These are phyloP conservation scores for Salix dunnii DNA, from an alignment of 345 rosid genomes.

Conservation along the genomic window DNA sequence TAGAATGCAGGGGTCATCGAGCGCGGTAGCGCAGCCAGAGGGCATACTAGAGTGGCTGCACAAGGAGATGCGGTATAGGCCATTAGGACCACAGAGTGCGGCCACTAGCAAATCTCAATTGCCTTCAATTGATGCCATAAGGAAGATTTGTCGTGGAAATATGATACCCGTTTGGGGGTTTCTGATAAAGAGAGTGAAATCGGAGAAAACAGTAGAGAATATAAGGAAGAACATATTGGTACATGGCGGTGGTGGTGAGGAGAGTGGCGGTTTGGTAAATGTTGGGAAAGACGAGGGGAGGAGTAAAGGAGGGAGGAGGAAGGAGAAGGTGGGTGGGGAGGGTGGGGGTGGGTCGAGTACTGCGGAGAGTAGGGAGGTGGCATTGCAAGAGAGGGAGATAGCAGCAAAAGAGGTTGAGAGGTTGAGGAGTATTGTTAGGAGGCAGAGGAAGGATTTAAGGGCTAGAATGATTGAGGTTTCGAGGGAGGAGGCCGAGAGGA, in stretches of 20 bases:
- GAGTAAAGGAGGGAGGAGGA: slow-evolving; percentile 51
- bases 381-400: slow-evolving; percentile 61
- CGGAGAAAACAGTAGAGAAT: slow-evolving; percentile 77
- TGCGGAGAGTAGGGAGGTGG: slow-evolving; percentile 60
- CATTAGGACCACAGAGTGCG: slow-evolving; percentile 61
- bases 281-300: slow-evolving; percentile 52
- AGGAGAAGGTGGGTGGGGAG: slow-evolving; percentile 42
- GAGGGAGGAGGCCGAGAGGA: slow-evolving; percentile 89
- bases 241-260: slow-evolving; percentile 52
- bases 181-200: slow-evolving; percentile 66
- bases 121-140: slow-evolving; percentile 62
- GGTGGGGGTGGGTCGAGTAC: slow-evolving; percentile 23
- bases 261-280: slow-evolving; percentile 29
- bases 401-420: slow-evolving; percentile 81
- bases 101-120: slow-evolving; percentile 46
- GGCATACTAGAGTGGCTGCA: slow-evolving; percentile 78
- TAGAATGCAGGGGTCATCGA: slow-evolving; percentile 22
- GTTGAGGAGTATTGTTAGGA: slow-evolving; percentile 63
- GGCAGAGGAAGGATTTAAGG: slow-evolving; percentile 81
- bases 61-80: slow-evolving; percentile 84
- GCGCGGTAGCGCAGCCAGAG: slow-evolving; percentile 52
- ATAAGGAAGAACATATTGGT: slow-evolving; percentile 72
- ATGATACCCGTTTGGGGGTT: slow-evolving; percentile 79
- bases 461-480: slow-evolving; percentile 88
- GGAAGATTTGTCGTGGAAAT: slow-evolving; percentile 78